Conservation (phyloP, 345 rosid genomes). For the Citrus glauca region DNA sequence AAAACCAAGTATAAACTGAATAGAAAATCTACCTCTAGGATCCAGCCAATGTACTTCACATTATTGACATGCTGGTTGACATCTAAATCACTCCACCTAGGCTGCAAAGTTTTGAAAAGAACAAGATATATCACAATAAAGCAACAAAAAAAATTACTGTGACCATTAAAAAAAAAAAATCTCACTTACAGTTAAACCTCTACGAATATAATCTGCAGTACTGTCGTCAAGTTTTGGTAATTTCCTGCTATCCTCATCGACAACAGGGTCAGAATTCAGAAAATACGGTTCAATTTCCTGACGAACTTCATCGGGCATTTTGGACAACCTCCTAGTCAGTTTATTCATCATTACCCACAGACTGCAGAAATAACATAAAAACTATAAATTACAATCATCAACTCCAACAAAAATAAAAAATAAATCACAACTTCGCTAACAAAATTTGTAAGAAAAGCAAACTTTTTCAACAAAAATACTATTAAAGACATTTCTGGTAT, state of each 20-base stretch:
- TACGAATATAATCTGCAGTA: constrained; percentile 64
- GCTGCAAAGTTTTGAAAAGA: constrained; percentile 43
- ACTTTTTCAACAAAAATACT: background rate
- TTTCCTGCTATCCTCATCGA: constrained; percentile 84
- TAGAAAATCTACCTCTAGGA: constrained; percentile 64
- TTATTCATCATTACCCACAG: constrained; percentile 99
- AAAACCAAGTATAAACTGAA: background rate
- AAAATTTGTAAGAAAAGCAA: background rate
- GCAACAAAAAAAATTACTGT: background rate
- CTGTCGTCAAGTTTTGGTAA: constrained; percentile 76
- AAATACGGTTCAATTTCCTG: constrained; percentile 79
- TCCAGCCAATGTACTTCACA: constrained; percentile 97
- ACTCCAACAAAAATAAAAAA: background rate
- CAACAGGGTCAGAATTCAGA: constrained; percentile 63
- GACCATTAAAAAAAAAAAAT: background rate
- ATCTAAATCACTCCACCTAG: constrained; percentile 95
- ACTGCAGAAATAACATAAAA: constrained; percentile 36
- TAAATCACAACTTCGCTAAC: background rate
- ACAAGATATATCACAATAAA: background rate
- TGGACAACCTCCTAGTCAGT: constrained; percentile 83
- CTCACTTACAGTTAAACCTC: constrained; percentile 79
- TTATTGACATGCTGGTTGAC: constrained; percentile 98
- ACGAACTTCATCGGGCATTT: constrained; percentile 89
- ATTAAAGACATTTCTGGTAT: background rate
- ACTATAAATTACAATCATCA: background rate